phyloP scores from a whole-genome alignment of 768 basidiomycete genomes.

The Glaciozyma martinii region DNA sequence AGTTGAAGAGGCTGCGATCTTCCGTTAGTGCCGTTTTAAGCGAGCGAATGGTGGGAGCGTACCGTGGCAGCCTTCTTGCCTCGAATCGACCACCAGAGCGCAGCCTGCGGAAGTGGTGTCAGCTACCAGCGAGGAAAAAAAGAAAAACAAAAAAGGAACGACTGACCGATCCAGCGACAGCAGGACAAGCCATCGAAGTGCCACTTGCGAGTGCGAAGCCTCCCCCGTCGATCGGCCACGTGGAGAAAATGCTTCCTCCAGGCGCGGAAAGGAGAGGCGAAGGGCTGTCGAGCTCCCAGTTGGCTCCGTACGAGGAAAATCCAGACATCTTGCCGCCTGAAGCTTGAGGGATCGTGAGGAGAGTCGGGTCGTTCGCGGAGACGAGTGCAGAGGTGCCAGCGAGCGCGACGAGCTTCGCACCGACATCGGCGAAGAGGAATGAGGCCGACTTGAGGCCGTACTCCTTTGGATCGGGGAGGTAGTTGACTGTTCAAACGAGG shows the following conservation, averaged over 20 bases:
- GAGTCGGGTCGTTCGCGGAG: neutral
- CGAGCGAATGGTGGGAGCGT: no score
- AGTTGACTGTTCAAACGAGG: neutral
- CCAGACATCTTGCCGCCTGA: neutral
- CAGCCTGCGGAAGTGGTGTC: neutral
- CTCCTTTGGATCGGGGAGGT: neutral
- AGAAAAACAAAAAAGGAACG: neutral
- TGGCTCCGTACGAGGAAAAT: neutral
- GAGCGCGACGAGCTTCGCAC: neutral
- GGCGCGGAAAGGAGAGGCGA: constrained; percentile 8
- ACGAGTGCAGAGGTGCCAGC: neutral
- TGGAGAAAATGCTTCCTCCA: constrained; percentile 44
- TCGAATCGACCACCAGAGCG: neutral
- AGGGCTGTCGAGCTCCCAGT: neutral
- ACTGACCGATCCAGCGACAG: neutral
- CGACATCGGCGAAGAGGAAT: neutral
- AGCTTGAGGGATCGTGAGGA: neutral
- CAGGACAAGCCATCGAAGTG: neutral
- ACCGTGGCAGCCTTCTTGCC: neutral
- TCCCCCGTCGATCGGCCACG: constrained; percentile 44
- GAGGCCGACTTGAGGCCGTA: neutral
- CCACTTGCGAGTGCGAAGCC: constrained; percentile 35
- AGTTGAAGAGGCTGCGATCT: neutral
- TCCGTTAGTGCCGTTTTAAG: no score
- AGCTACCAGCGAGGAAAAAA: neutral